Percentiles rank a stretch among this genome's conserved stretches.
These are phyloP conservation scores for Tanacetum coccineum DNA, from an alignment of 129 eudicot genomes.

Conservation along the genomic window DNA sequence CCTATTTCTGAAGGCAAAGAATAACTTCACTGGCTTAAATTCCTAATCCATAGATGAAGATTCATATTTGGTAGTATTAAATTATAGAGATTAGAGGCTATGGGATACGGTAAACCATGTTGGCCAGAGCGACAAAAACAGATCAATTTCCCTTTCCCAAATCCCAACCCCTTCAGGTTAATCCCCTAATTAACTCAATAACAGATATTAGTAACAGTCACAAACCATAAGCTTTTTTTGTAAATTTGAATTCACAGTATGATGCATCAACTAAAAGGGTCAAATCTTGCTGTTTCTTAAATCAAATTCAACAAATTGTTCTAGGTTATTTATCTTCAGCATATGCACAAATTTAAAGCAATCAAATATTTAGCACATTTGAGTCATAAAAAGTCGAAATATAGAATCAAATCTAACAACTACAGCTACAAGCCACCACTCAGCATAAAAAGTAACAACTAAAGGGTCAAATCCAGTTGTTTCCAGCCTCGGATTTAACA, in stretches of 20 bases:
- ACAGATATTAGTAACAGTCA: neutral
- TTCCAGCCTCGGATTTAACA: no score
- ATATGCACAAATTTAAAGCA: neutral
- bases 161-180: neutral
- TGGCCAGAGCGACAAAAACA: no score
- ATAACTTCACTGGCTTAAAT: neutral
- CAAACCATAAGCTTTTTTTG: neutral
- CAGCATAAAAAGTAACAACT: neutral
- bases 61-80: neutral
- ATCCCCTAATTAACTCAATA: neutral
- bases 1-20: neutral
- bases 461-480: conserved; percentile 1
- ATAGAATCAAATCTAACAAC: neutral
- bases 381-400: conserved; percentile 1
- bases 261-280: neutral
- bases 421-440: neutral
- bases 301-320: neutral
- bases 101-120: no score
- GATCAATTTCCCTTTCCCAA: neutral
- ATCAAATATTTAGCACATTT: conserved; percentile 1
- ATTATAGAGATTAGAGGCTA: no score
- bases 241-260: neutral
- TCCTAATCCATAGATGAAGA: neutral
- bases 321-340: no score
- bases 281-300: neutral